These are phyloP conservation scores for Dentipellis fragilis DNA, from an alignment of 768 basidiomycete genomes.

Conservation along the genomic window DNA sequence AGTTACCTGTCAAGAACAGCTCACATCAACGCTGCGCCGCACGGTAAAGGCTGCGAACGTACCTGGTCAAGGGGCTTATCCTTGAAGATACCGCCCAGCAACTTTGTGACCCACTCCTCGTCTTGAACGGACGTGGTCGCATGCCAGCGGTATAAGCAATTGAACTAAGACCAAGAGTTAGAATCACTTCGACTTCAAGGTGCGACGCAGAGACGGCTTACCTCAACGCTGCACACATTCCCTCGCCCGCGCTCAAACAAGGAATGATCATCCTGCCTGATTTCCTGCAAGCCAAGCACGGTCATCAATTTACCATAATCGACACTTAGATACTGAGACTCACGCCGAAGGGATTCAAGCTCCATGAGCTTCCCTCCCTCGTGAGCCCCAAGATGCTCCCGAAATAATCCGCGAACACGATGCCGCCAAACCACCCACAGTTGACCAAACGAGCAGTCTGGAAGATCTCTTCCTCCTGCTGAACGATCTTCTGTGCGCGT, in stretches of 20 bases:
- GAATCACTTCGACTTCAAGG: neutral
- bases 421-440: constrained; percentile 69
- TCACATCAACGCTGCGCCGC: neutral
- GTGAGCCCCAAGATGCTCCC: constrained; percentile 72
- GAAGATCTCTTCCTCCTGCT: constrained; percentile 53
- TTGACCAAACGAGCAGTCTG: constrained; percentile 72
- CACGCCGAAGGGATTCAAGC: constrained; percentile 63
- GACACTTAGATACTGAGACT: constrained; percentile 14
- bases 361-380: constrained; percentile 68
- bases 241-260: constrained; percentile 73
- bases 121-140: constrained; percentile 67
- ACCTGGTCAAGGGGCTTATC: constrained; percentile 36
- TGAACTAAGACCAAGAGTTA: constrained; percentile 43
- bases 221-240: constrained; percentile 78
- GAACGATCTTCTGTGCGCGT: constrained; percentile 23
- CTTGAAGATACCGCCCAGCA: constrained; percentile 45
- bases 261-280: constrained; percentile 49
- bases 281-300: constrained; percentile 35
- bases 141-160: constrained; percentile 82
- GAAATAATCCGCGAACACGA: constrained; percentile 81
- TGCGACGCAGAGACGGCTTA: constrained; percentile 14
- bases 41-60: neutral
- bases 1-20: constrained; percentile 22
- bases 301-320: neutral
- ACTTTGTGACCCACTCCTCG: constrained; percentile 52